Evolutionary conservation across 495 filamentous ascomycete genomes (phyloP), one percentile per base, ranked within the genome.

Genomic region (Xylaria castorea): DNA sequence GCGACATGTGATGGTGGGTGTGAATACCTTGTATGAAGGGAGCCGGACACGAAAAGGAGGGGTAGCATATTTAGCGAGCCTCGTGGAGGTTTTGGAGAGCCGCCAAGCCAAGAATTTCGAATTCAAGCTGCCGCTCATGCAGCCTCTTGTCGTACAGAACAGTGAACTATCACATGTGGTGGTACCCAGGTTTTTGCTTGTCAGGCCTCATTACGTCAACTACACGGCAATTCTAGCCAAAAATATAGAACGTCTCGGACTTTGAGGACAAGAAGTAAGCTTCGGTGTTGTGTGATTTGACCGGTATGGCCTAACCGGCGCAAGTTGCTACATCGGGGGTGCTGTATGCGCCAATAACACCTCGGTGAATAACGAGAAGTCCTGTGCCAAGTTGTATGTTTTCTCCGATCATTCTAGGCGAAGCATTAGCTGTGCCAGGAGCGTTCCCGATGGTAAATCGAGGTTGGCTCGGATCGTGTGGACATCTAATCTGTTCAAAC

Each of bases 91-190:
- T 25, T 63, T 1, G 5, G 7, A 20, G 36, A 11, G 20, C 12
- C 9, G 38, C 16, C 61, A 27, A 44, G 20, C 16, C 36, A 27
- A 64, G 7, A 8, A 46, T 44, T 11, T 44, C 1, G 53, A 57
- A 12, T 57, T 32, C 11, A 32, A 57, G 38, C 11, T 27, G n/a
- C n/a, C 3, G 12, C 60, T 63, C 16, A 63, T 64, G 38, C 61
- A 64, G 61, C 22, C 60, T 64, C 34, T 44, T 46, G 61, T 42
- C 38, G 3, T 64, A 25, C 38, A 64, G 9, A 27, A 46, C 25
- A 14, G 22, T 12, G 36, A 44, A 64, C 61, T 64, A 36, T 30
- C 38, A 7, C n/a, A 22, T 40, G 38, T 27, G 8, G n/a, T 34
- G 50, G 11, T 53, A 14, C 53, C 53, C 27, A 57, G 53, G 53